These are phyloP conservation scores for Saxophila tyrrhenica DNA, from an alignment of 495 filamentous ascomycete species.

Conservation along the genomic window DNA sequence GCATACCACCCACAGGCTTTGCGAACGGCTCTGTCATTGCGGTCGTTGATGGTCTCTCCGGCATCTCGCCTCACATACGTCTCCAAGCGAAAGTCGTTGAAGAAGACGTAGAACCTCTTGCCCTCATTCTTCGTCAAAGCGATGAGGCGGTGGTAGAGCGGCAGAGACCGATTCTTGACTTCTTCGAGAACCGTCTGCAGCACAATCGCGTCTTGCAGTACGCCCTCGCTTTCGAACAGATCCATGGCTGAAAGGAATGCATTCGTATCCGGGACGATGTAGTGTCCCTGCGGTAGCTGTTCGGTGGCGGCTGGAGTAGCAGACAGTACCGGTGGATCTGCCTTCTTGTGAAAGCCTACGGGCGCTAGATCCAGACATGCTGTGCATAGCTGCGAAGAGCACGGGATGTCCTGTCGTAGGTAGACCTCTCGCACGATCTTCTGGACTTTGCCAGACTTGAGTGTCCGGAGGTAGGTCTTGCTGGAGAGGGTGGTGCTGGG, in stretches of 20 bases:
- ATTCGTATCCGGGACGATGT: conserved; percentile 93
- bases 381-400: conserved; percentile 81
- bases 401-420: conserved; percentile 90
- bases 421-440: conserved; percentile 97
- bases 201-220: conserved; percentile 90
- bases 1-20: conserved; percentile 81
- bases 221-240: conserved; percentile 73
- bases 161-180: conserved; percentile 82
- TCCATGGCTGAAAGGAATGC: conserved; percentile 93
- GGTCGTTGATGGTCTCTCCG: conserved; percentile 88
- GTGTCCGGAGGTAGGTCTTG: conserved; percentile 88
- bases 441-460: conserved; percentile 89
- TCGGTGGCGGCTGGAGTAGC: conserved; percentile 73
- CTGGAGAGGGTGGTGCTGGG: conserved; percentile 68
- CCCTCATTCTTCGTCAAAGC: conserved; percentile 84
- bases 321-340: conserved; percentile 73
- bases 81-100: conserved; percentile 93
- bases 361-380: conserved; percentile 60
- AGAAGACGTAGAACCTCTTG: conserved; percentile 96
- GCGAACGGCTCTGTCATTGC: conserved; percentile 86
- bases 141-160: conserved; percentile 87
- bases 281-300: conserved; percentile 74
- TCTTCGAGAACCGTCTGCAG: conserved; percentile 94
- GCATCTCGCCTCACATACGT: conserved; percentile 65
- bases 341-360: conserved; percentile 61